Percentiles rank a stretch among this genome's conserved stretches.
Conservation (phyloP, 2,329 filamentous ascomycete species). For the Alternaria sp. region DNA sequence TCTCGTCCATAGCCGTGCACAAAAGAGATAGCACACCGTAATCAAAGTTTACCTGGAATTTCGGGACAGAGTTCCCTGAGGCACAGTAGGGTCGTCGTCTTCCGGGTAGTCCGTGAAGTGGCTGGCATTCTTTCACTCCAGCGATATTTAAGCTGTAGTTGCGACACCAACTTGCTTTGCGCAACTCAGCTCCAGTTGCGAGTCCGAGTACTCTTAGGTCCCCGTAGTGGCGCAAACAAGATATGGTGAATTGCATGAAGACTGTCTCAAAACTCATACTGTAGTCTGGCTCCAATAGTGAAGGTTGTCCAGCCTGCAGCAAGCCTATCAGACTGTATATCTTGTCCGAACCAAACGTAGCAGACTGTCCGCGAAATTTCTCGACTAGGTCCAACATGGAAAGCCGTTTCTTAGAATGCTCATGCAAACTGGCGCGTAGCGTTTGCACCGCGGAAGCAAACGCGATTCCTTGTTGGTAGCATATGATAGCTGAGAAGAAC, state of each 20-base stretch:
- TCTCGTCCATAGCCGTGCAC: too few species aligned
- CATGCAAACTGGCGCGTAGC: neutral
- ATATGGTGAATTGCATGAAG: slow-evolving; percentile 14
- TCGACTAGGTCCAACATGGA: neutral
- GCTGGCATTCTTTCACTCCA: neutral
- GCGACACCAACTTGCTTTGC: slow-evolving; percentile 17
- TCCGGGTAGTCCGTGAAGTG: neutral
- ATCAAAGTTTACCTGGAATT: too few species aligned
- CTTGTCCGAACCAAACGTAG: slow-evolving; percentile 17
- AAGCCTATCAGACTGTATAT: slow-evolving; percentile 20
- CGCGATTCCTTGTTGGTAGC: neutral
- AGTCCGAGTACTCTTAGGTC: slow-evolving; percentile 8
- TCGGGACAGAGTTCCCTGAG: too few species aligned
- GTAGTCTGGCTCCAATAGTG: slow-evolving; percentile 15
- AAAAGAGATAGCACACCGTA: too few species aligned
- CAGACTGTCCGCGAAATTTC: slow-evolving; percentile 14
- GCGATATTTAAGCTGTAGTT: slow-evolving; percentile 7
- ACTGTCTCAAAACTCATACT: slow-evolving; percentile 7
- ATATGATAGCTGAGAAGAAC: neutral
- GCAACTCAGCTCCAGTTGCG: neutral
- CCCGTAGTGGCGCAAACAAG: slow-evolving; percentile 6
- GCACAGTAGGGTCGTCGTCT: neutral
- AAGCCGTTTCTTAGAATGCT: neutral
- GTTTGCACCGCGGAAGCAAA: neutral
- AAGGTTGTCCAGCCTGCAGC: slow-evolving; percentile 4